Evolutionary conservation across 2,329 filamentous ascomycete species (phyloP), one percentile per base, ranked within the genome.

Genomic region (Phoma sp.): DNA sequence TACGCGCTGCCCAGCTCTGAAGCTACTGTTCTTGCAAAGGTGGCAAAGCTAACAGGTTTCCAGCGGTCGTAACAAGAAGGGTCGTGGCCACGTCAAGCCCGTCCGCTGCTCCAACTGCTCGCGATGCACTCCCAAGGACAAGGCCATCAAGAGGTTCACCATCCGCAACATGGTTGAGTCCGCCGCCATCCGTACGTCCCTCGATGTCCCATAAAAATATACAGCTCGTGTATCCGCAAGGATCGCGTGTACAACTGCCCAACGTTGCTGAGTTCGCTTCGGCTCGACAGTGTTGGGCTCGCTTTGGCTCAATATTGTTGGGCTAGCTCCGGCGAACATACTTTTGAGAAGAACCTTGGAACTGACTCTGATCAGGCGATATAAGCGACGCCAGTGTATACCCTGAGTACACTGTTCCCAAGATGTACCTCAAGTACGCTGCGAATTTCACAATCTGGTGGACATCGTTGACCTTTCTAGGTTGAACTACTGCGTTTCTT

Each of bases 101-200:
- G 96, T 99, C 84, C 90, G 87, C 79, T 95, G 83, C 89, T 91
- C 85, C 83, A 91, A 88, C 87, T 95, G 83, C 88, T 91, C 83
- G 73, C 84, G 77, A 79, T 88, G 78, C 80, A 96, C 90, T 60
- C 93, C 93, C 80, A 99, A 99, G 89, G 95, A 99, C 79, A 99
- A 99, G 91, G 95, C 96, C 72, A 98, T 99, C 88, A 99, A 99
- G 92, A 88, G 95, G 84, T 99, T 99, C 87, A 99, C 95, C 84
- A 90, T 99, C 87, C 90, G 95, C 81, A 98, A 99, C 90, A 99
- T 99, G 95, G 95, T 99, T 71, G 95, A 99, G 85, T 97, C 93
- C 77, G 95, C 96, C 77, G 95, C 95, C 78, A 98, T 99, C 81
- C 95, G 96, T 98, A 93, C 77, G 93, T 91, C 56, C 54, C 55